These are phyloP conservation scores for Trichocladium uniseriatum DNA, from an alignment of 495 filamentous ascomycete species.

Conservation along the genomic window DNA sequence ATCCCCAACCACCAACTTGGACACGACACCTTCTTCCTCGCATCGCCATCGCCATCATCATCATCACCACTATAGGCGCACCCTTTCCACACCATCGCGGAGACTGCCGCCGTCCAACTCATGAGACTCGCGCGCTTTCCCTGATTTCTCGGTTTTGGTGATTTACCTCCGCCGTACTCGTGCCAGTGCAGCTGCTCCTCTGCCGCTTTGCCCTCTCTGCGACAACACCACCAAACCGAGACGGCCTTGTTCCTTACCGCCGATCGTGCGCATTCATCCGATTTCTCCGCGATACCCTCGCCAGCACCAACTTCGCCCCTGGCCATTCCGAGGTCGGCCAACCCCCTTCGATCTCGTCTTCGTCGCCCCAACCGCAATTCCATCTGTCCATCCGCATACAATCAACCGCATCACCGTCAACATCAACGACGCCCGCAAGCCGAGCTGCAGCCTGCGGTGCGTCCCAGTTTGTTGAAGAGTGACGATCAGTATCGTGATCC, in stretches of 20 bases:
- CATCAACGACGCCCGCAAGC: background rate
- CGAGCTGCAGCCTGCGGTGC: background rate
- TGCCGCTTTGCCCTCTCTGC: background rate
- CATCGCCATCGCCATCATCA: slow-evolving; percentile 17
- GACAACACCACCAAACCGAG: slow-evolving; percentile 2
- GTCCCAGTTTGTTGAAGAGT: background rate
- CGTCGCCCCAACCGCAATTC: background rate
- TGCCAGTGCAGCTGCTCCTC: slow-evolving; percentile 10
- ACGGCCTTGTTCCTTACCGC: background rate
- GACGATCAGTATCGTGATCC: background rate
- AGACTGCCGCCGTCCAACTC: slow-evolving; percentile 17
- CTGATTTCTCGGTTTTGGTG: slow-evolving; percentile 15
- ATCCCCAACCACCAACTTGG: slow-evolving; percentile 17
- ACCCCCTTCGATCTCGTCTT: background rate
- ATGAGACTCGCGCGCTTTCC: slow-evolving; percentile 1
- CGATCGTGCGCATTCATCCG: background rate
- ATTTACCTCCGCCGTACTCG: slow-evolving; percentile 6
- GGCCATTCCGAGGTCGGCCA: background rate
- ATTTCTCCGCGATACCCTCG: slow-evolving; percentile 1
- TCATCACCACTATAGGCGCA: too few species aligned
- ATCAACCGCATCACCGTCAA: background rate
- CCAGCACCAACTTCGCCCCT: background rate
- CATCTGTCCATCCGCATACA: background rate
- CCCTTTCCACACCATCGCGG: slow-evolving; percentile 19
- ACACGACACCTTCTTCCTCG: slow-evolving; percentile 2